Conservation (phyloP, 192 early-diverging fungal species). For the Umbelopsis ramanniana region DNA sequence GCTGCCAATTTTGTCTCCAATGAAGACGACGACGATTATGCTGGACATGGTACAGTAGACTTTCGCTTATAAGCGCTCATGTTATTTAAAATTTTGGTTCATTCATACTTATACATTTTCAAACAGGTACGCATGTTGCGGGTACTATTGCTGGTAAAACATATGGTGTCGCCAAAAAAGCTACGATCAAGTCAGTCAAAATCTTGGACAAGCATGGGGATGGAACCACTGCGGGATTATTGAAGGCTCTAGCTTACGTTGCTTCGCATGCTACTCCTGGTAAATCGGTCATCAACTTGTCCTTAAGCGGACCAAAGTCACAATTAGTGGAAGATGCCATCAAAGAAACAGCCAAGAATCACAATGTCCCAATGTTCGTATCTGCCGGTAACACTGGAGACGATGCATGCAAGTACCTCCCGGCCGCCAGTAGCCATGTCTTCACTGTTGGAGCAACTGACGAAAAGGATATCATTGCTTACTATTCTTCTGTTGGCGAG, state of each 20-base stretch:
- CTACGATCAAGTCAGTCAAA: conserved; percentile 59
- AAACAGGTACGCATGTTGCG: conserved; percentile 33
- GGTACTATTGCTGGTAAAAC: conserved; percentile 39
- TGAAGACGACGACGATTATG: conserved; percentile 40
- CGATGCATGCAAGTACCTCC: conserved; percentile 62
- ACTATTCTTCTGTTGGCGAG: conserved; percentile 54
- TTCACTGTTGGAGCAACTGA: conserved; percentile 55
- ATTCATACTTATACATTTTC: not conserved
- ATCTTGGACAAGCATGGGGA: conserved; percentile 58
- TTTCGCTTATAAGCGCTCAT: not conserved
- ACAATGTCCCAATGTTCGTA: conserved; percentile 55
- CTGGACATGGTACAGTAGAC: conserved; percentile 49
- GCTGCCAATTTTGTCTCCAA: conserved; percentile 41
- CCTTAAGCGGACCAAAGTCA: conserved; percentile 59
- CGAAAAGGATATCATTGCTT: conserved; percentile 42
- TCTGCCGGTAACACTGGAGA: conserved; percentile 63
- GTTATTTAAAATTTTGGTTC: not conserved
- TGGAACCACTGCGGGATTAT: conserved; percentile 53
- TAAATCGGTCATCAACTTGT: conserved; percentile 62
- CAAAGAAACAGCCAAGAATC: conserved; percentile 29
- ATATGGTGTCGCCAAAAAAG: conserved; percentile 73
- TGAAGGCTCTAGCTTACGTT: conserved; percentile 51
- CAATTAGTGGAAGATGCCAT: conserved; percentile 48
- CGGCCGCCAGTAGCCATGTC: conserved; percentile 46
- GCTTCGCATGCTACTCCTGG: conserved; percentile 26